These are phyloP conservation scores for Senecio squalidus DNA, from an alignment of 140 eudicot genomes.

Conservation along the genomic window DNA sequence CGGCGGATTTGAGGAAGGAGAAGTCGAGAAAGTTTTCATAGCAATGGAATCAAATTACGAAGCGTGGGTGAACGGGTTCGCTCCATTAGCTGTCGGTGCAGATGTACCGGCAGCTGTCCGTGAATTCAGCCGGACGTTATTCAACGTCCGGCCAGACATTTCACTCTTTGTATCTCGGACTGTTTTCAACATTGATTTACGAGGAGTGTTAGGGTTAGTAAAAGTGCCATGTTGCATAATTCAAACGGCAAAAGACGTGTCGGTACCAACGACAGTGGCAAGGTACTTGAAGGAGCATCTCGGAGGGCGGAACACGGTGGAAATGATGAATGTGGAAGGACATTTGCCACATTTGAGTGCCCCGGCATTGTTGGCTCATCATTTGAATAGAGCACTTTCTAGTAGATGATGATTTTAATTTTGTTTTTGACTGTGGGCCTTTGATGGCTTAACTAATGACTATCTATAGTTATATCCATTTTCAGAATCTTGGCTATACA, in stretches of 20 bases:
- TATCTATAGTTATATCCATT: conserved; percentile 28
- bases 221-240: conserved; percentile 81
- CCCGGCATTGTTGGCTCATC: conserved; percentile 64
- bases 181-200: conserved; percentile 68
- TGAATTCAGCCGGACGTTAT: conserved; percentile 91
- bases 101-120: conserved; percentile 94
- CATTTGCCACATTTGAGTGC: conserved; percentile 92
- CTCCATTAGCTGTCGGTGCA: conserved; percentile 95
- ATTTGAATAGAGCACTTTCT: conserved; percentile 52
- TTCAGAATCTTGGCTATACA: conserved; percentile 25
- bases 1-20: conserved; percentile 85
- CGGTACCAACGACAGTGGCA: conserved; percentile 89
- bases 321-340: conserved; percentile 76
- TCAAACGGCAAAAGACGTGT: conserved; percentile 82
- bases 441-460: conserved; percentile 19
- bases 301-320: conserved; percentile 88
- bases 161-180: conserved; percentile 63
- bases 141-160: conserved; percentile 95
- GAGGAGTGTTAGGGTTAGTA: conserved; percentile 68
- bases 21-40: conserved; percentile 69
- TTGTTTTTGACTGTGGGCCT: conserved; percentile 16
- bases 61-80: conserved; percentile 92
- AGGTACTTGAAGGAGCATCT: conserved; percentile 68
- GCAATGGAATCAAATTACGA: conserved; percentile 91
- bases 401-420: conserved; percentile 31